These are phyloP conservation scores for Aeschynomene evenia DNA, from an alignment of 306 rosid species.

Conservation along the genomic window DNA sequence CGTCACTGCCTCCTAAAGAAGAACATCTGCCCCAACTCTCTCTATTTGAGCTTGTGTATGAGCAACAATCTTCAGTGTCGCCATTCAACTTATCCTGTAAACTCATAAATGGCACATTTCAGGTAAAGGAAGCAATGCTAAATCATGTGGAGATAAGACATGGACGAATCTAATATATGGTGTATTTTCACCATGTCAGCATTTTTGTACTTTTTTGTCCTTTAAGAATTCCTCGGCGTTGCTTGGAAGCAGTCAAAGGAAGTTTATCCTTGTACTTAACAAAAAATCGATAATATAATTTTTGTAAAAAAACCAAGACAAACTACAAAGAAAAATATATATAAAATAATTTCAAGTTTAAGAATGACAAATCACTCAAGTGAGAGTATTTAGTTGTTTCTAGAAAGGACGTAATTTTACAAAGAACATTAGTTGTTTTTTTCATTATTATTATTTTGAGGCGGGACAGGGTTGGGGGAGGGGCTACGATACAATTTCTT, in stretches of 20 bases:
- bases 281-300: not conserved
- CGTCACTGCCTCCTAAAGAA: conserved; percentile 94
- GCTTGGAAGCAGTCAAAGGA: not conserved
- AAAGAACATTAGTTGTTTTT: not conserved
- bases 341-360: not conserved
- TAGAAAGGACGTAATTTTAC: not conserved
- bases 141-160: not conserved
- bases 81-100: conserved; percentile 67
- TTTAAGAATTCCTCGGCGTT: too few relatives aligned
- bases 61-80: conserved; percentile 83
- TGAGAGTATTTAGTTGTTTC: not conserved
- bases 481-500: not conserved
- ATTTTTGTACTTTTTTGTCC: too few relatives aligned
- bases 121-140: conserved; percentile 11
- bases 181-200: too few relatives aligned
- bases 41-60: conserved; percentile 92
- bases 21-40: conserved; percentile 99
- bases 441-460: too few relatives aligned
- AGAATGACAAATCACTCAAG: not conserved
- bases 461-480: not conserved
- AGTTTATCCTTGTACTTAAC: not conserved
- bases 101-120: conserved; percentile 33
- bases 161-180: not conserved
- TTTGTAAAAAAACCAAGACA: not conserved
- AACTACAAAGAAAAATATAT: not conserved